Base-by-base conservation (phyloP, 106 monocot species). In the Triglochin maritima region DNA sequence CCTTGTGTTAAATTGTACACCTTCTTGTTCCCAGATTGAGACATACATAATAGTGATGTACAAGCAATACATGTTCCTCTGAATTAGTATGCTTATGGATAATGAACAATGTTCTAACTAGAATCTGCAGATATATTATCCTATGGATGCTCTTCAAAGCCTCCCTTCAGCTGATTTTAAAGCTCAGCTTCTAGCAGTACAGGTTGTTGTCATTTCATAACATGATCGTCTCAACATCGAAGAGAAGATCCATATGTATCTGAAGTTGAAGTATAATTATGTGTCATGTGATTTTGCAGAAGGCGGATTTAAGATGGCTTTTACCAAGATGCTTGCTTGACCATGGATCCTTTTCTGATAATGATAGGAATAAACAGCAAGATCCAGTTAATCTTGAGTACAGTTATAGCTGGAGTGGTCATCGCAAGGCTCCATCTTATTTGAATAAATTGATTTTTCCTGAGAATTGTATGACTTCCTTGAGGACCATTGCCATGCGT, bases 391-490 rank as follows among this genome's bases (percentile, higher is more conserved):
- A 10, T 41, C 60, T 68, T 50, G 17, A 16, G 9, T 73, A 68
- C 59, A 76, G 66, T 74, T 96, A 85, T 76, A 96, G 90, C 71
- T 96, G 87, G 90, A 91, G 91, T 80, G 91, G 96, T 43, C 81
- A 83, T 65, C 85, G 90, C 54, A 88, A 84, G 76, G 81, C 74
- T 74, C 91, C 91, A 50, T 80, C 83, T 48, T 96, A 96, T 72
- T 43, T 88, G 45, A 72, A 78, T 64, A 88, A 81, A 72, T 47
- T 91, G 60, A 77, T 91, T 61, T 96, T 96, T 68, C 90, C 96
- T 70, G 83, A 88, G 49, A 85, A 91, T 16, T 90, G 90, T 65
- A 74, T 96, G 48, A 54, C 64, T 68, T 75, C 86, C 44, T 74
- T 90, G 53, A 75, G 96, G 56, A 88, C 87, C 3, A 77, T 96